Base-by-base conservation (phyloP, 2,329 filamentous ascomycete genomes). In the Cylindrodendrum hubeiense region DNA sequence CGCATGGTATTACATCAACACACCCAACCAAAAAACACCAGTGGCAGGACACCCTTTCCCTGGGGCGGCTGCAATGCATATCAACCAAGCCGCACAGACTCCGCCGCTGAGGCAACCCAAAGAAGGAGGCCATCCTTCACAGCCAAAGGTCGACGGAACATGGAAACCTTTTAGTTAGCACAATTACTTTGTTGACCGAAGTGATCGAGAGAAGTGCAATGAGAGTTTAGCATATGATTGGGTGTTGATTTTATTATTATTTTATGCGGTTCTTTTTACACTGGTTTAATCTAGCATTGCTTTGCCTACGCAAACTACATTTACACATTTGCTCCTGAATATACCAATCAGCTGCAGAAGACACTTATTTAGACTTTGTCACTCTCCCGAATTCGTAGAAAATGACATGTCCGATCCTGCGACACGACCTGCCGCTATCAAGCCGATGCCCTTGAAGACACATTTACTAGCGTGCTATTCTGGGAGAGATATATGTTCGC, bases 1-100 rank as follows among this genome's bases (percentile, higher is more conserved):
- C 34, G 47, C 39, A 8, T 34, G 28, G 15, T 60, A 46, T 34
- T 60, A 60, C 49, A 39, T 37, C 39, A 44, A 60, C 26, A 21
- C 47, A 24, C 22, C 47, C 26, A 50, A 26, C 39, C 37, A 26
- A 46, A 60, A 46, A 10, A 24, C 49, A 13, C 49, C 21, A 2
- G 17, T 21, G n/a, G 26, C 56, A 7, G 3, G 12, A 34, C 4
- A 34, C 37, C 41, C 57, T 5, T 60, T 44, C 26, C 28, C 57
- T 17, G 44, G 44, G 1, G 15, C 26, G 15, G 24, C 44, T 49
- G 44, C 24, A 9, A 49, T 49, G 44, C 44, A 47, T 6, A 21
- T 28, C 17, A 49, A 8, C 44, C 44, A 49, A 30, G 17, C 24
- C 6, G 7, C 44, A 19, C 44, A 12, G 17, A 26, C 24, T 49